Percentiles rank a stretch among this genome's conserved stretches.
phyloP scores from a whole-genome alignment of 2,329 filamentous ascomycete genomes.

The Zymoseptoria brevis region DNA sequence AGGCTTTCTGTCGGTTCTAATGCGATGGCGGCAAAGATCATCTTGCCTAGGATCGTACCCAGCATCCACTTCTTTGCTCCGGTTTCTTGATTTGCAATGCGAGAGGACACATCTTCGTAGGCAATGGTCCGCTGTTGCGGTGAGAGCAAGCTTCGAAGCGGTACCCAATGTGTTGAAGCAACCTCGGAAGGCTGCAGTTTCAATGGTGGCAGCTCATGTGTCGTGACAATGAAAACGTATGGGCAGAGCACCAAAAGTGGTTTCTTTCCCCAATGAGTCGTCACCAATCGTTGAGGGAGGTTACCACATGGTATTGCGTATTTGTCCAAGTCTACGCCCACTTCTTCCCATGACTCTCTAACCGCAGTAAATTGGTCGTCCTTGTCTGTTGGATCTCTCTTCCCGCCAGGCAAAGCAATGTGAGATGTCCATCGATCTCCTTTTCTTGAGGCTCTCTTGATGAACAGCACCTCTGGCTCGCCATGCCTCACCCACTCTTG shows the following conservation, averaged over 20 bases:
- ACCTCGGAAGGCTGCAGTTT: constrained; percentile 61
- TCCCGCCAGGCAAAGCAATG: constrained; percentile 60
- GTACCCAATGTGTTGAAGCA: constrained; percentile 61
- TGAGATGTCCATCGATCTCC: constrained; percentile 64
- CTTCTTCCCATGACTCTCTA: constrained; percentile 58
- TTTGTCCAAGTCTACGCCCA: constrained; percentile 47
- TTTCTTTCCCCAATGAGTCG: constrained; percentile 55
- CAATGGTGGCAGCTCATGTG: constrained; percentile 48
- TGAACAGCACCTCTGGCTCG: constrained; percentile 62
- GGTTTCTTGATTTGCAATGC: constrained; percentile 50
- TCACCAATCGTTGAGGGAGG: constrained; percentile 58
- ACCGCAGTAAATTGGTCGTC: constrained; percentile 56
- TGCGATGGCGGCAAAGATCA: constrained; percentile 59
- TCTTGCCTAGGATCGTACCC: constrained; percentile 52
- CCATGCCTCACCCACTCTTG: constrained; percentile 59
- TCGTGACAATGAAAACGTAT: constrained; percentile 57
- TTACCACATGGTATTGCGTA: constrained; percentile 48
- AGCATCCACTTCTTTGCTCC: constrained; percentile 49
- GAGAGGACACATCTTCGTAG: constrained; percentile 56
- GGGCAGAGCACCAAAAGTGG: constrained; percentile 63
- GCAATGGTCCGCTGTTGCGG: constrained; percentile 53
- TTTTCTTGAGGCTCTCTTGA: constrained; percentile 57
- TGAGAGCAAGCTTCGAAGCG: constrained; percentile 53
- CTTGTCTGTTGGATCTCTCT: constrained; percentile 56
- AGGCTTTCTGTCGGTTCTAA: constrained; percentile 55